phyloP scores from a whole-genome alignment of 2,329 filamentous ascomycete genomes.

The Cladorrhinum sp. region DNA sequence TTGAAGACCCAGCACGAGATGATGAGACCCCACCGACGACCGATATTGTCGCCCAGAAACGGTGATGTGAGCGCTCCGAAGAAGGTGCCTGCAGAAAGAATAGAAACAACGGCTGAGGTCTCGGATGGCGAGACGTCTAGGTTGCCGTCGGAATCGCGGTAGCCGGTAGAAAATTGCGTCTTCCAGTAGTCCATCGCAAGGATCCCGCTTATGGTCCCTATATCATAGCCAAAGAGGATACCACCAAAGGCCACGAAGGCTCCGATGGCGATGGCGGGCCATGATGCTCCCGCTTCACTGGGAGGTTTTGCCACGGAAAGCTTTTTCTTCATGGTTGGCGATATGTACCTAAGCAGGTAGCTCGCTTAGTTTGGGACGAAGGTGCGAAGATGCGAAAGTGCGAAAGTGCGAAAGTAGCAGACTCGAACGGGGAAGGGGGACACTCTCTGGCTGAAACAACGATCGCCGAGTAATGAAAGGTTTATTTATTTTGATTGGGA shows the following conservation, averaged over 20 bases:
- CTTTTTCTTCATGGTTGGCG: neutral
- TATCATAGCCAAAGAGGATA: conserved; percentile 25
- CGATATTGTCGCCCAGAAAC: conserved; percentile 62
- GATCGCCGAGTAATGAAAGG: neutral
- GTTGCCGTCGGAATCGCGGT: conserved; percentile 41
- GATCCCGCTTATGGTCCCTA: conserved; percentile 26
- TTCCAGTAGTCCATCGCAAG: conserved; percentile 44
- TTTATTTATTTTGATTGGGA: neutral
- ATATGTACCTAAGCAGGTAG: no score
- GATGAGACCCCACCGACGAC: conserved; percentile 63
- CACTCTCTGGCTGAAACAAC: neutral
- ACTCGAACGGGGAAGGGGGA: neutral
- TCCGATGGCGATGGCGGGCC: conserved; percentile 23
- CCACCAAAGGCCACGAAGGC: conserved; percentile 26
- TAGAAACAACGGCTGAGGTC: conserved; percentile 67
- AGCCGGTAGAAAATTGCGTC: conserved; percentile 53
- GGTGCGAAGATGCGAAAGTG: no score
- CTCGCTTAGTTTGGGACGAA: no score
- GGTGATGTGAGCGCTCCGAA: conserved; percentile 65
- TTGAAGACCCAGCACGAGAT: conserved; percentile 61
- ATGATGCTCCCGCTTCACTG: conserved; percentile 14
- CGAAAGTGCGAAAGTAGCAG: no score
- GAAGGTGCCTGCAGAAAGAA: conserved; percentile 76
- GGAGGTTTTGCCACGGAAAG: conserved; percentile 4
- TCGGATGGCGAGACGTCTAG: conserved; percentile 50